Conservation (phyloP, 1,139 yeast species). For the Suhomyces chickasaworum region DNA sequence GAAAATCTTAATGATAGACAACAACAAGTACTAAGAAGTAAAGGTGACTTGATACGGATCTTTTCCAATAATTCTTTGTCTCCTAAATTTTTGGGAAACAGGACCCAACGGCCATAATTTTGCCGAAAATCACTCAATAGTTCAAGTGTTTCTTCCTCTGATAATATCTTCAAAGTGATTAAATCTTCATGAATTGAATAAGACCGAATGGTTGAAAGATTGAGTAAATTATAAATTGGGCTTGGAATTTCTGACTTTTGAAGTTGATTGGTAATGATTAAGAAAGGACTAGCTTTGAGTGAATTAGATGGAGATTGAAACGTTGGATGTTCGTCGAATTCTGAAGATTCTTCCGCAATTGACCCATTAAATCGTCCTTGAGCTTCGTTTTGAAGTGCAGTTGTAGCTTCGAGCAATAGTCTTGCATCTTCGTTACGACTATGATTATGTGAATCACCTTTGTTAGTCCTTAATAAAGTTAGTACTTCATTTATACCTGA, state of each 20-base stretch:
- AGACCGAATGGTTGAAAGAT: slow-evolving; percentile 22
- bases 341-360: neutral
- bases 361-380: neutral
- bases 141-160: slow-evolving; percentile 49
- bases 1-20: slow-evolving; percentile 57
- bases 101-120: slow-evolving; percentile 77
- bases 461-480: slow-evolving; percentile 21
- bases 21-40: slow-evolving; percentile 68
- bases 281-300: slow-evolving; percentile 52
- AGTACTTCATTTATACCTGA: slow-evolving; percentile 38
- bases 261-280: slow-evolving; percentile 42
- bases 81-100: slow-evolving; percentile 60
- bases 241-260: slow-evolving; percentile 37
- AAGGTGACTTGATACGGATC: slow-evolving; percentile 56
- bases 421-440: slow-evolving; percentile 24
- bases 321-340: slow-evolving; percentile 19
- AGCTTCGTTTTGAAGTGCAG: slow-evolving; percentile 1
- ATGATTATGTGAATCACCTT: too few relatives aligned
- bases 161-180: slow-evolving; percentile 51
- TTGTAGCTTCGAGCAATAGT: slow-evolving; percentile 28
- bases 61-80: slow-evolving; percentile 54
- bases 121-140: slow-evolving; percentile 61
- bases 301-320: slow-evolving; percentile 47
- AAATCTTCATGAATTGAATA: slow-evolving; percentile 36
- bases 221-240: slow-evolving; percentile 46